phyloP scores from a whole-genome alignment of 2,329 filamentous ascomycete genomes.

The Colletotrichum echinochloae region DNA sequence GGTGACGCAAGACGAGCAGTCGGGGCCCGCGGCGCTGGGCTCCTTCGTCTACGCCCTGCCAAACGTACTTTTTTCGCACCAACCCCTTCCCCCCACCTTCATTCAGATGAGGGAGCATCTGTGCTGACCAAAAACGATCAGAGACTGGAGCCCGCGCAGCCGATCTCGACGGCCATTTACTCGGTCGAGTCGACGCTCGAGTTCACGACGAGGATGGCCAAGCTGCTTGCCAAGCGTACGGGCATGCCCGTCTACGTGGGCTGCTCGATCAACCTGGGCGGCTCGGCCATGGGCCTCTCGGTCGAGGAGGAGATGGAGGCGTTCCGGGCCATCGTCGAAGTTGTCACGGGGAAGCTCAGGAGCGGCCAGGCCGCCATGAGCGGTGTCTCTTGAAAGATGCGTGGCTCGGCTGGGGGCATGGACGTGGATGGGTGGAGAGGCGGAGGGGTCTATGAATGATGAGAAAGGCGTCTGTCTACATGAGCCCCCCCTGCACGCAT shows the following conservation, averaged over 20 bases:
- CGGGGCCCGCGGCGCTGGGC: conserved; percentile 71
- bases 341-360: conserved; percentile 69
- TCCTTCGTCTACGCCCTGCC: conserved; percentile 96
- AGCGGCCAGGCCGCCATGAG: conserved; percentile 44
- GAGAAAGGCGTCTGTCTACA: not conserved
- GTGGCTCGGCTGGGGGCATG: not conserved
- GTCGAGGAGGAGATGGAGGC: conserved; percentile 96
- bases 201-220: conserved; percentile 87
- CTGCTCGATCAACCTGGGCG: conserved; percentile 84
- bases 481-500: not conserved
- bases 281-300: conserved; percentile 79
- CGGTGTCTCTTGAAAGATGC: conserved; percentile 20
- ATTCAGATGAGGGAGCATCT: not conserved
- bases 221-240: conserved; percentile 80
- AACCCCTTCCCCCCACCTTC: not conserved
- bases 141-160: conserved; percentile 67
- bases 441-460: not conserved
- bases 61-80: conserved; percentile 70
- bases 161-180: conserved; percentile 84
- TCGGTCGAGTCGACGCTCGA: conserved; percentile 81
- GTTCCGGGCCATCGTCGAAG: conserved; percentile 78
- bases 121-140: conserved; percentile 44
- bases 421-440: too few species aligned
- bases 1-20: conserved; percentile 63
- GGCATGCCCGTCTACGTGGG: conserved; percentile 87